phyloP scores from a whole-genome alignment of 495 filamentous ascomycete species.

The Xylaria telfairii region DNA sequence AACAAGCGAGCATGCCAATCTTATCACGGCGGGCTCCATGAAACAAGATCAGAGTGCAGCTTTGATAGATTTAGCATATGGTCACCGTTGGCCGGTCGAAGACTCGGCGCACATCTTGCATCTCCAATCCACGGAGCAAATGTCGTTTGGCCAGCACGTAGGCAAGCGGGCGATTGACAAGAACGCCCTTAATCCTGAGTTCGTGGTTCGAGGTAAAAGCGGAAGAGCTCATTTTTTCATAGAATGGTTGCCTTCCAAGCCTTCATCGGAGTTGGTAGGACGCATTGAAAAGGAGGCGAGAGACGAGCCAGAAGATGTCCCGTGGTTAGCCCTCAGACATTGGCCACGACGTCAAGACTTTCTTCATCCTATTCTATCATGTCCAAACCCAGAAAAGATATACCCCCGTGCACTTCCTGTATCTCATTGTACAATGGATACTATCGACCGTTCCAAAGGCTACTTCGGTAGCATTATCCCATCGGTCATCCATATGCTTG shows the following conservation, averaged over 20 bases:
- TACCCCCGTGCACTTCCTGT: slow-evolving; percentile 44
- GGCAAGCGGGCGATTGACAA: slow-evolving; percentile 29
- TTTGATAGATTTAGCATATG: slow-evolving; percentile 58
- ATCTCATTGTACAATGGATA: slow-evolving; percentile 50
- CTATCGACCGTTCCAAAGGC: slow-evolving; percentile 63
- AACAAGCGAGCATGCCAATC: slow-evolving; percentile 37
- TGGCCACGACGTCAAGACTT: slow-evolving; percentile 67
- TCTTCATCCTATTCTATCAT: slow-evolving; percentile 56
- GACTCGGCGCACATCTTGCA: slow-evolving; percentile 51
- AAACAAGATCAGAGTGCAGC: slow-evolving; percentile 51
- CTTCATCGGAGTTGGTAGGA: slow-evolving; percentile 36
- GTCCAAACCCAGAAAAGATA: background rate
- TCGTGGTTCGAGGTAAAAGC: slow-evolving; percentile 42
- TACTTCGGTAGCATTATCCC: slow-evolving; percentile 77
- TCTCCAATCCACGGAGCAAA: slow-evolving; percentile 36
- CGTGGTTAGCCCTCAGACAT: slow-evolving; percentile 55
- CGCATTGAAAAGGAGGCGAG: slow-evolving; percentile 33
- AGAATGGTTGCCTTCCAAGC: slow-evolving; percentile 45
- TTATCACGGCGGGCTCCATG: slow-evolving; percentile 21
- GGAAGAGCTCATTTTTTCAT: slow-evolving; percentile 43
- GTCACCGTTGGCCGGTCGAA: slow-evolving; percentile 42
- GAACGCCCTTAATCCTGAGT: slow-evolving; percentile 16
- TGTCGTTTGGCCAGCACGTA: slow-evolving; percentile 28
- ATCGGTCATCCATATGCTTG: slow-evolving; percentile 73
- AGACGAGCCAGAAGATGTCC: slow-evolving; percentile 43